phyloP scores from a whole-genome alignment of 148 eudicot genomes.

The Camellia japonica region DNA sequence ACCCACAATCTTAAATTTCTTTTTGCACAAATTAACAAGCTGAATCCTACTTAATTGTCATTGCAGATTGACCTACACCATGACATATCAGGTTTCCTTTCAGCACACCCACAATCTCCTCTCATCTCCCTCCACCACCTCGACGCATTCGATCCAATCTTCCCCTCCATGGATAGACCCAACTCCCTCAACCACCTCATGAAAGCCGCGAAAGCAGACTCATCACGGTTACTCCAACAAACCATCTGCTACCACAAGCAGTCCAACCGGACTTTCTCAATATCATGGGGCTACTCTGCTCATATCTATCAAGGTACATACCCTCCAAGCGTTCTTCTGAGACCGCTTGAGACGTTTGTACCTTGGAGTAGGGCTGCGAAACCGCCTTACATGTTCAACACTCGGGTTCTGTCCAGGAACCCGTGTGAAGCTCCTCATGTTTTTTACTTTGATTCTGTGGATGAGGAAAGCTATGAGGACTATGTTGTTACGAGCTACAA shows the following conservation, averaged over 20 bases:
- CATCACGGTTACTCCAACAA: slow-evolving; percentile 55
- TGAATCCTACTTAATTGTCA: background rate
- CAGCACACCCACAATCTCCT: slow-evolving; percentile 55
- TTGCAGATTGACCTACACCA: slow-evolving; percentile 47
- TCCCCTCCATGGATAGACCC: slow-evolving; percentile 34
- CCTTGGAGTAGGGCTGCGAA: slow-evolving; percentile 38
- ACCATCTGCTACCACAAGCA: slow-evolving; percentile 49
- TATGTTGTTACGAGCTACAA: slow-evolving; percentile 29
- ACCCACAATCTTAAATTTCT: too few relatives aligned
- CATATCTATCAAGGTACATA: slow-evolving; percentile 42
- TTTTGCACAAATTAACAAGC: background rate
- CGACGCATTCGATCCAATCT: slow-evolving; percentile 42
- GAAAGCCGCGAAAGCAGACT: slow-evolving; percentile 40
- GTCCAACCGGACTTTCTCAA: slow-evolving; percentile 50
- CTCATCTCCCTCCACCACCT: slow-evolving; percentile 56
- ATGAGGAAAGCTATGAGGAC: background rate
- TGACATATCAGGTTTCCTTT: slow-evolving; percentile 52
- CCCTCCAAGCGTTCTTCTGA: slow-evolving; percentile 42
- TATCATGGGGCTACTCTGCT: slow-evolving; percentile 67
- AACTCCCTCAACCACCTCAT: slow-evolving; percentile 48
- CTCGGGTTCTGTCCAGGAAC: slow-evolving; percentile 28
- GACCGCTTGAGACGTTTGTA: slow-evolving; percentile 53
- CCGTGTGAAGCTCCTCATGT: slow-evolving; percentile 56
- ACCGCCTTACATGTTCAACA: slow-evolving; percentile 50
- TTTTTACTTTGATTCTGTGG: slow-evolving; percentile 42